Conservation (phyloP, 202 grass and related monocot species). For the Digitaria exilis region DNA sequence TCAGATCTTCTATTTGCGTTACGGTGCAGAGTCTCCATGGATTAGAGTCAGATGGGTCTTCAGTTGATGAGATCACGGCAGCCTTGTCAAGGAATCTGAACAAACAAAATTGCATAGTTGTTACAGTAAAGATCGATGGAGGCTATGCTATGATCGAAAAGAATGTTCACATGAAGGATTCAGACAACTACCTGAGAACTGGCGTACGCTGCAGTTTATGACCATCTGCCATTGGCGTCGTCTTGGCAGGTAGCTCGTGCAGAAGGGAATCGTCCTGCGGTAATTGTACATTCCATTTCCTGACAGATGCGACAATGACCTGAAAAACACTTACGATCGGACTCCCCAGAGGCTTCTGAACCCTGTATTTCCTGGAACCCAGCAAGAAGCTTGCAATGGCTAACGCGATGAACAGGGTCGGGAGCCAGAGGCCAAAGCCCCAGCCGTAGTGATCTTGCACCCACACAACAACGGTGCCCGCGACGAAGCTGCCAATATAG, state of each 20-base stretch:
- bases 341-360: slow-evolving; percentile 59
- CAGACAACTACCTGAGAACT: slow-evolving; percentile 22
- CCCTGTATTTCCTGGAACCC: slow-evolving; percentile 51
- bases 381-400: slow-evolving; percentile 54
- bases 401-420: slow-evolving; percentile 58
- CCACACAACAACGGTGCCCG: slow-evolving; percentile 58
- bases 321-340: slow-evolving; percentile 51
- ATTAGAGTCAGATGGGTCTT: slow-evolving; percentile 24
- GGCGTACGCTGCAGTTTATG: slow-evolving; percentile 50
- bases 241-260: slow-evolving; percentile 28
- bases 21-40: slow-evolving; percentile 57
- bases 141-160: background rate
- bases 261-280: slow-evolving; percentile 51
- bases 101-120: background rate
- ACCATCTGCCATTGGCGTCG: slow-evolving; percentile 22
- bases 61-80: slow-evolving; percentile 24
- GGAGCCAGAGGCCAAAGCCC: slow-evolving; percentile 56
- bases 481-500: slow-evolving; percentile 53
- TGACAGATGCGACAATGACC: slow-evolving; percentile 45
- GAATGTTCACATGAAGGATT: background rate
- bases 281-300: slow-evolving; percentile 44
- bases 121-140: background rate
- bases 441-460: slow-evolving; percentile 66
- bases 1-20: slow-evolving; percentile 67
- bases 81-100: slow-evolving; percentile 60